Evolutionary conservation across 441 rosid genomes (phyloP), one percentile per base, ranked within the genome.

Genomic region (Euphorbia celastroides): DNA sequence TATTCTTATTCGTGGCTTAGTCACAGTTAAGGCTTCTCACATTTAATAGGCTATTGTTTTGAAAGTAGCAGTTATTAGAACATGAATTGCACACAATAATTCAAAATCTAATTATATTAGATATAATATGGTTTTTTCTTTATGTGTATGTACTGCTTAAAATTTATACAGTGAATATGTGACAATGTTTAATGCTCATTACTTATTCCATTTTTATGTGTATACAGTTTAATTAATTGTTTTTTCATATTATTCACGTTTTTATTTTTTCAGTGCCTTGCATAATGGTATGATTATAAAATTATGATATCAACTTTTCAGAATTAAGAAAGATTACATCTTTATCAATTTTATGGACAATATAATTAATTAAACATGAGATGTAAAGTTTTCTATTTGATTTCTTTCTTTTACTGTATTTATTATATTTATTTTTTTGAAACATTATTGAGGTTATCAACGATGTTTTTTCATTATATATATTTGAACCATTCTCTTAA

Each of bases 301-400:
- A 1, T 48, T 48, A 48, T 48, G n/a, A 44, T 16, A 44, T 44
- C 52, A 16, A 48, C 52, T 51, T 51, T 5, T 51, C 56, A 51
- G 56, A 51, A 48, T 51, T 51, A 51, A 51, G 56, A 51, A 51
- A 51, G 26, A 51, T 51, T 20, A 51, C 10, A 51, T 51, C 25
- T 19, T 19, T 51, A 19, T 50, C 25, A 50, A 50, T 16, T 19
- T 1, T 44, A 1, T 44, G 50, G n/a, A 44, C 50, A 44, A 44
- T 44, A 44, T 44, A 44, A 44, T 44, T 44, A 44, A 44, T 50
- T 50, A 50, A 50, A 17, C 2, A 50, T 50, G 25, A 51, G 22
- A 51, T 19, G 56, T 51, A 8, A 51, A 51, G 26, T 19, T 51
- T 51, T 20, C 10, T 7, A 5, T 5, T 19, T 51, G 0, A 6